These are phyloP conservation scores for Ogataea salicorniae DNA, from an alignment of 805 yeast genomes.

Conservation along the genomic window DNA sequence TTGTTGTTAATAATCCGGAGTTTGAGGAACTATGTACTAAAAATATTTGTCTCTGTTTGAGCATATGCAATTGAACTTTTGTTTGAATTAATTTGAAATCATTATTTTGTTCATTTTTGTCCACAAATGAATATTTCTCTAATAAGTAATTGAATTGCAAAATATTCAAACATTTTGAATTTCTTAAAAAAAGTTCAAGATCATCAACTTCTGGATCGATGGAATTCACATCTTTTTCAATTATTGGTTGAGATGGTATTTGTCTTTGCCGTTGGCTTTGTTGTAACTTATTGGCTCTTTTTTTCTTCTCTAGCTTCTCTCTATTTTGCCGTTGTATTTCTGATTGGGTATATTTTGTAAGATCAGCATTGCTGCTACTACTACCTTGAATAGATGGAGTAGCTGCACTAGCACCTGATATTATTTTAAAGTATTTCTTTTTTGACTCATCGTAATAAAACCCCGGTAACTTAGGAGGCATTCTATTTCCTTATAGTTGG, in stretches of 20 bases:
- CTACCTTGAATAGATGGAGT: background rate
- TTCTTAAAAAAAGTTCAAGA: background rate
- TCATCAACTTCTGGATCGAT: background rate
- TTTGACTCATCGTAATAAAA: slow-evolving; percentile 17
- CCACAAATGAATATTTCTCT: background rate
- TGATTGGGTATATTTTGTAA: background rate
- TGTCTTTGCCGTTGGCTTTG: too few species aligned
- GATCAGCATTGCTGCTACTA: background rate
- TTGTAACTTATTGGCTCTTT: too few species aligned
- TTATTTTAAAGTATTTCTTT: slow-evolving; percentile 15
- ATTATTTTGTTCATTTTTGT: background rate
- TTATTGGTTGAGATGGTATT: background rate
- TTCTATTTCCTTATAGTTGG: background rate
- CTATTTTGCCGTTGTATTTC: background rate
- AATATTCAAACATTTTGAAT: background rate
- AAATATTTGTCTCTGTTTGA: background rate
- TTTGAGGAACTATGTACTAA: background rate
- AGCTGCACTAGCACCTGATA: slow-evolving; percentile 4
- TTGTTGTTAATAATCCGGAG: background rate
- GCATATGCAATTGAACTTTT: background rate
- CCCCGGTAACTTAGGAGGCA: slow-evolving; percentile 15
- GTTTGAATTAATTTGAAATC: background rate
- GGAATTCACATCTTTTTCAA: background rate
- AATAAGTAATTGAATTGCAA: background rate
- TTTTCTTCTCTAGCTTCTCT: background rate